Evolutionary conservation across 257 asterid species (phyloP), one percentile per base, ranked within the genome.

Genomic region (Solanum lignicaule): DNA sequence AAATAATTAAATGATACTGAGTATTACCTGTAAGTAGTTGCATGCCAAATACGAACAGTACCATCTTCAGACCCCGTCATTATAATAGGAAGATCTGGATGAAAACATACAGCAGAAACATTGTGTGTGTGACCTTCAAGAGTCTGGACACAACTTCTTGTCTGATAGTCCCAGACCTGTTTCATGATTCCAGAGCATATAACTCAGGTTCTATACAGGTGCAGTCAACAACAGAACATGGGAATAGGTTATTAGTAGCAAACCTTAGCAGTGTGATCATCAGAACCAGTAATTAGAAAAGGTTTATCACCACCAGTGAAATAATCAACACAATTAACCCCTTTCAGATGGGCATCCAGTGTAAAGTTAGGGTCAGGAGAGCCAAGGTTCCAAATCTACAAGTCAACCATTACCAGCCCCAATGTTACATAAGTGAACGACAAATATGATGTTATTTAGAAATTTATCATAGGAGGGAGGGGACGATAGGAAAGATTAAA

Each of bases 201-300:
- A 88, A 88, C 55, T 86, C 46, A 46, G 68, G 85, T 62, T 35
- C 84, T 79, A 36, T 27, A n/a, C 69, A 25, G 35, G 31, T 75
- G 66, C 83, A 65, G 83, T 71, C 86, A 87, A 88, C 39, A 48
- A 83, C 20, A 88, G 18, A 52, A 90, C 73, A 86, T 75, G 85
- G 79, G 83, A 58, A 86, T 74, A 87, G 84, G 83, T 33, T 86
- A 81, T 84, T n/a, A 60, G 74, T 13, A 68, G 83, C 86, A 90
- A 90, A 97, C 99, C 99, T 96, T 96, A 88, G 99, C 99, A 60
- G 99, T 97, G 88, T 97, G 98, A 91, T 97, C 99, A 93, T 97
- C 99, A 79, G 99, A 97, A 87, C 99, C 99, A 73, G 99, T 93
- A 86, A 97, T 96, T 71, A 97, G 81, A 91, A 91, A 97, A 55